Evolutionary conservation across 2,329 filamentous ascomycete genomes (phyloP).

Genomic region (Trichoderma gracile): DNA sequence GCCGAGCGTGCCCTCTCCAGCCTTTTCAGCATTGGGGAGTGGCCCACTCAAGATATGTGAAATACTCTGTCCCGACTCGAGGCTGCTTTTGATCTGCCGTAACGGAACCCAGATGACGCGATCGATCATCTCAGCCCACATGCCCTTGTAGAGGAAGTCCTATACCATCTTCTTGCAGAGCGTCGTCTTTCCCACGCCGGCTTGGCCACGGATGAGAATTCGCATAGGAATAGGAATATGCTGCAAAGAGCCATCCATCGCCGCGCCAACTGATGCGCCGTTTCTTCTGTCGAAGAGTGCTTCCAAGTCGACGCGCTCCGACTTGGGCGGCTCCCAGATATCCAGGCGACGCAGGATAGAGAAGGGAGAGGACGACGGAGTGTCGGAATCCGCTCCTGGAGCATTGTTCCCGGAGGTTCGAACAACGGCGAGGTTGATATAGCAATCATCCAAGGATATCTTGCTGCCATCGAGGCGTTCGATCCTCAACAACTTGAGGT

Average conservation of each 20-base stretch:
- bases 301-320: neutral
- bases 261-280: neutral
- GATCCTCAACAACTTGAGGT: neutral
- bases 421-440: neutral
- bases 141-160: neutral
- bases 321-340: neutral
- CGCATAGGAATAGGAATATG: neutral
- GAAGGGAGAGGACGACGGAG: neutral
- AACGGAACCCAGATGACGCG: neutral
- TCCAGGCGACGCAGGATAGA: neutral
- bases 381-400: neutral
- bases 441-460: neutral
- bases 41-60: neutral
- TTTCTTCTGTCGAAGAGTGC: neutral
- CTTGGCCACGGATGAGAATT: conserved; percentile 4
- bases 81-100: neutral
- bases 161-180: conserved; percentile 14
- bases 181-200: conserved; percentile 12
- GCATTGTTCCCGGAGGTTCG: neutral
- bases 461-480: neutral
- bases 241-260: too few species aligned
- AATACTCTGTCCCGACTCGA: neutral
- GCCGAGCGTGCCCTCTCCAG: neutral
- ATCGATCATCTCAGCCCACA: neutral
- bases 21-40: neutral